These are phyloP conservation scores for Trypanosoma brucei DNA, from an alignment of 208 protist genomes.

Conservation along the genomic window DNA sequence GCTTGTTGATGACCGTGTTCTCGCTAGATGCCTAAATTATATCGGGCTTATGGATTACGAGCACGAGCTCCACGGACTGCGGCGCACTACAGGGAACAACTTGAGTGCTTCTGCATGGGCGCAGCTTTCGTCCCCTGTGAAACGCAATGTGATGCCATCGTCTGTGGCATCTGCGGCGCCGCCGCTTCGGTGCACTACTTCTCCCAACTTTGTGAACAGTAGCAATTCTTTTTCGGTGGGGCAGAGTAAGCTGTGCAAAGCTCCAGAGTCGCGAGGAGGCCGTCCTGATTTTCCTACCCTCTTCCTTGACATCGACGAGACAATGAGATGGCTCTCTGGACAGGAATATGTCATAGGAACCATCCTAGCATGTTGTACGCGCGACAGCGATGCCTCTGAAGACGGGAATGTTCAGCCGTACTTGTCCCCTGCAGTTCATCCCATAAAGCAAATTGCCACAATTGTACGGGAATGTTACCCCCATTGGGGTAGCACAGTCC, in stretches of 20 bases:
- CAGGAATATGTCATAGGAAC: conserved; percentile 84
- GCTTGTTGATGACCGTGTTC: conserved; percentile 66
- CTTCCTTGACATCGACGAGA: conserved; percentile 53
- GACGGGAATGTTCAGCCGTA: conserved; percentile 10
- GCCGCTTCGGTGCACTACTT: neutral
- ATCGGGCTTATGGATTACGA: conserved; percentile 72
- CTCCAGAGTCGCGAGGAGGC: neutral
- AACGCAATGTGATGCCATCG: neutral
- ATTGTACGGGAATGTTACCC: conserved; percentile 44
- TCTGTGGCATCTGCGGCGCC: neutral
- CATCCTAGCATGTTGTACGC: conserved; percentile 58
- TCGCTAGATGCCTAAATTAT: conserved; percentile 68
- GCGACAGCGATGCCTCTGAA: neutral
- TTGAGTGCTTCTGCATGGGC: conserved; percentile 1
- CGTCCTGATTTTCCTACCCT: conserved; percentile 10
- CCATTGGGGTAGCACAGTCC: conserved; percentile 39
- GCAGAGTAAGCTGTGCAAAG: neutral
- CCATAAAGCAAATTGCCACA: conserved; percentile 43
- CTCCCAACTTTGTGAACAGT: neutral
- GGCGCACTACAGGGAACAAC: conserved; percentile 12
- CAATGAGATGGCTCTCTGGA: conserved; percentile 66
- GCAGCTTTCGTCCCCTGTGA: conserved; percentile 21
- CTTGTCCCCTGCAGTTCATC: conserved; percentile 46
- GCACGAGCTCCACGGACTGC: conserved; percentile 23
- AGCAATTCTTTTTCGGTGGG: neutral